Percentiles rank a stretch among this genome's conserved stretches.
Conservation (phyloP, 225 moss, liverwort and hornwort species). For the Rhytidiadelphus loreus region DNA sequence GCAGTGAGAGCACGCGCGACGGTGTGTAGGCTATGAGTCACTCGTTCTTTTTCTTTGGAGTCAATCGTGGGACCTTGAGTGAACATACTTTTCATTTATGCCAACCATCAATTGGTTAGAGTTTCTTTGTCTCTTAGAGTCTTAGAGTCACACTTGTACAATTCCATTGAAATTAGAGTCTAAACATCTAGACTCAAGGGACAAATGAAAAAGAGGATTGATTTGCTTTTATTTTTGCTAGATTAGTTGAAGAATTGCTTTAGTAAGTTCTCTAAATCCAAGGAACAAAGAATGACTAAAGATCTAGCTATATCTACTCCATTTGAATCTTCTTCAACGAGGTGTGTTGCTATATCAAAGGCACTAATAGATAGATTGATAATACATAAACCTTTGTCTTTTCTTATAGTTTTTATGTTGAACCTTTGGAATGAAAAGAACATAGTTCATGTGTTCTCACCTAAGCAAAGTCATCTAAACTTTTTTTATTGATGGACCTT, state of each 20-base stretch:
- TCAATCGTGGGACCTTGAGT: fast-evolving
- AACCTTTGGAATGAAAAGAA: not conserved
- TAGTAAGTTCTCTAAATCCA: fast-evolving
- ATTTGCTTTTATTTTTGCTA: fast-evolving
- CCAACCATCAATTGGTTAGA: not conserved
- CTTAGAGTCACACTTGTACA: too few species aligned
- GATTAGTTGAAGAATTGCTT: not conserved
- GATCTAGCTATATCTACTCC: not conserved
- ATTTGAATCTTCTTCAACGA: not conserved
- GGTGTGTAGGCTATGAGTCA: not conserved
- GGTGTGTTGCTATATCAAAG: fast-evolving
- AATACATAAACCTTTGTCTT: not conserved
- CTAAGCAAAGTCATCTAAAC: not conserved
- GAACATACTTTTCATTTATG: fast-evolving
- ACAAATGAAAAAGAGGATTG: not conserved
- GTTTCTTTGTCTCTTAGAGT: not conserved
- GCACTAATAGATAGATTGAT: too few species aligned
- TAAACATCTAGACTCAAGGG: fast-evolving
- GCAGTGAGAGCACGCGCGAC: not conserved
- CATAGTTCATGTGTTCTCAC: not conserved
- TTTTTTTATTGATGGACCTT: not conserved
- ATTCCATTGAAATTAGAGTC: not conserved
- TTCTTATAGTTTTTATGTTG: not conserved
- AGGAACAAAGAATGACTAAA: too few species aligned
- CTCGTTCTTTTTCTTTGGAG: not conserved